Evolutionary conservation across 2,329 filamentous ascomycete species (phyloP), one percentile per base, ranked within the genome.

Genomic region (Aureobasidium subglaciale): DNA sequence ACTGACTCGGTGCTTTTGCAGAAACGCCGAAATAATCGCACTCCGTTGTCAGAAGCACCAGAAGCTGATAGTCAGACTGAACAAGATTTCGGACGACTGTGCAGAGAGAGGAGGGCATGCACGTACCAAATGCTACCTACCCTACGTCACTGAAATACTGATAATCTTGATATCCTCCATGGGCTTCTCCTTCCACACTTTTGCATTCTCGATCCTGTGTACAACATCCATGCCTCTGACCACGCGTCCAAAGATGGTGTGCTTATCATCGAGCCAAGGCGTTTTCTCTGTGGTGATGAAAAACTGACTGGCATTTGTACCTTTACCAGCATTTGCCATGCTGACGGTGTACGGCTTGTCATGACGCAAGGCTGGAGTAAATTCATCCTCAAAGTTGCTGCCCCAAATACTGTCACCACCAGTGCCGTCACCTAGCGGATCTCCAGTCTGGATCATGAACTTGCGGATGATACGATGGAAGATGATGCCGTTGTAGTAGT

Each of bases 221-320:
- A 99, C 85, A 18, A 99, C 90, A 70, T 99, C 93, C 67, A 97
- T 75, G 0, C 93, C 93, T 67, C 91, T 87, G 34, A 92, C 86
- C 1, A 90, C 91, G 37, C 93, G 80, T 0, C 93, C 93, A 68
- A 99, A 99, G 53, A 99, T 88, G 0, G 92, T 97, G 70, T 99
- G 93, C 71, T 96, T 96, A 60, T 87, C 86, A 69, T 99, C 93
- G 52, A 99, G 73, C 93, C 93, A 99, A 5, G 90, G 86, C 76
- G 93, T 90, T 75, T 95, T 95, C 72, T 96, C 95, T 0, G 92
- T 96, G 0, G 93, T 99, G 62, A 99, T 96, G 66, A 99, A 99
- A 70, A 99, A 99, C 70, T 99, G 93, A 66, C 87, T 93, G 13
- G 88, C 93, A 68, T 99, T 99, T 32, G 91, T 96, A 65, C 92